phyloP scores from a whole-genome alignment of 78 protist genomes.

The slime mould (Dictyostelium discoideum) region DNA sequence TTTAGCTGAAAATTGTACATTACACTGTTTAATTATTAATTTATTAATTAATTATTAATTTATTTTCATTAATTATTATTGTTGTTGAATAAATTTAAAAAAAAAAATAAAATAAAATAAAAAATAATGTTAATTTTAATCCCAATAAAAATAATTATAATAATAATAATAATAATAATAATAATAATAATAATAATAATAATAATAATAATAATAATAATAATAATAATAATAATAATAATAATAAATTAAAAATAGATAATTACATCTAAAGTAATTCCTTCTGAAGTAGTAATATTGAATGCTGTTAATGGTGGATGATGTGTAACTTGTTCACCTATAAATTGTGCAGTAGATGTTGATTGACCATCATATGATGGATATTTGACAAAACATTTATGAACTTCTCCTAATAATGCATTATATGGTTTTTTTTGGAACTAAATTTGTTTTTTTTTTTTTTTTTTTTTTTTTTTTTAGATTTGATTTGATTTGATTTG shows the following conservation, averaged over 20 bases:
- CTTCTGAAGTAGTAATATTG: conserved; percentile 34
- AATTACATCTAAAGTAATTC: conserved; percentile 47
- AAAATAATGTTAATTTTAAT: not conserved
- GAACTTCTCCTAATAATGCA: conserved; percentile 71
- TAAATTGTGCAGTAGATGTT: conserved; percentile 56
- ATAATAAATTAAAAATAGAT: not conserved
- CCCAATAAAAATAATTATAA: not conserved
- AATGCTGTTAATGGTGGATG: conserved; percentile 78
- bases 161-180: not conserved
- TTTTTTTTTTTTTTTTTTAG: no score
- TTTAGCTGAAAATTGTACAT: conserved; percentile 74
- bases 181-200: not conserved
- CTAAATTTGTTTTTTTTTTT: not conserved
- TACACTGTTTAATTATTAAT: conserved; percentile 5
- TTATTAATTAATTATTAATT: not conserved
- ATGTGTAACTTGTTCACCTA: conserved; percentile 73
- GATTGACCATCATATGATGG: conserved; percentile 43
- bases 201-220: not conserved
- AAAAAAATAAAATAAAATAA: no score
- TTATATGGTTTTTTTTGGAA: conserved; percentile 76
- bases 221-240: no score
- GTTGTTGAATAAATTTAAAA: not conserved
- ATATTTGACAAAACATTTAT: conserved; percentile 70
- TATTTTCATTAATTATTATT: no score
- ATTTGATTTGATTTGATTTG: not conserved